Conservation (phyloP, 129 eudicot genomes). For the Artemisia tridentata region DNA sequence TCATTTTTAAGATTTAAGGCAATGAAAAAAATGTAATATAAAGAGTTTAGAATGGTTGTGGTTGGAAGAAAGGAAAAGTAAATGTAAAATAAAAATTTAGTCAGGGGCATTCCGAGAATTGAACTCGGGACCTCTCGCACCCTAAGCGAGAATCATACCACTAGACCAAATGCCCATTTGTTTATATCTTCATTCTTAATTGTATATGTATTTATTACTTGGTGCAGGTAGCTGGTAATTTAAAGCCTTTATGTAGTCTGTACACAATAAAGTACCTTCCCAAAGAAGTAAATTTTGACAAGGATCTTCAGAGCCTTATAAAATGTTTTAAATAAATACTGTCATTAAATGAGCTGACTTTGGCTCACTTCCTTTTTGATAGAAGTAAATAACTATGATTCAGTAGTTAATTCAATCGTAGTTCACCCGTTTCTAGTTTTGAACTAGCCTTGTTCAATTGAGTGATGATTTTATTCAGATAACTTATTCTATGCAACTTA, state of each 20-base stretch:
- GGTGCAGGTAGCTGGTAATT: conserved; percentile 3
- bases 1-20: no score
- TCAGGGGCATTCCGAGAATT: conserved; percentile 98
- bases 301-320: conserved; percentile 10
- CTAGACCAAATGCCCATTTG: conserved; percentile 93
- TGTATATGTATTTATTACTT: background rate
- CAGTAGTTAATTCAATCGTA: conserved; percentile 1
- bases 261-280: background rate
- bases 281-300: conserved; percentile 5
- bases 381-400: background rate
- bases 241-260: background rate
- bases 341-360: conserved; percentile 16
- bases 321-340: conserved; percentile 9
- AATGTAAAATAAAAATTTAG: background rate
- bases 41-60: background rate
- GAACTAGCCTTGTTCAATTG: conserved; percentile 1
- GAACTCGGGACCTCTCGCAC: conserved; percentile 99
- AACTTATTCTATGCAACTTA: conserved; percentile 2
- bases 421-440: conserved; percentile 6
- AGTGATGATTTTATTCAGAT: conserved; percentile 19
- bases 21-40: no score
- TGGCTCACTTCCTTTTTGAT: conserved; percentile 5
- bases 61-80: background rate
- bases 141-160: conserved; percentile 99
- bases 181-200: conserved; percentile 11